phyloP scores from a whole-genome alignment of 2,329 filamentous ascomycete species.

The Xylariaceae sp. region DNA sequence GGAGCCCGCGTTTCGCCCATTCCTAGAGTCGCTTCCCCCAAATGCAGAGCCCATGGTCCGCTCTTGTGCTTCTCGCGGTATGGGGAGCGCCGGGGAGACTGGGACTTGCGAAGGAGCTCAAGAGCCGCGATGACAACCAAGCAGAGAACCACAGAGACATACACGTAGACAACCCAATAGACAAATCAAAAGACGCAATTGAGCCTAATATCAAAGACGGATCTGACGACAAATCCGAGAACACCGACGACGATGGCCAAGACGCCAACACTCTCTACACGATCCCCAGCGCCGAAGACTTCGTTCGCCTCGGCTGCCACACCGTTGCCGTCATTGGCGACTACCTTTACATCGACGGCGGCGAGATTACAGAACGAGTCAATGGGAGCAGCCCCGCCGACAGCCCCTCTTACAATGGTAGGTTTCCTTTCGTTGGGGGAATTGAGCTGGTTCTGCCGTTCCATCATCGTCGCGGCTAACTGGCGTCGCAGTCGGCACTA shows the following conservation, averaged over 20 bases:
- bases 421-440: not conserved
- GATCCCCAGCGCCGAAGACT: conserved; percentile 25
- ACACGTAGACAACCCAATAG: not conserved
- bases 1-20: conserved; percentile 18
- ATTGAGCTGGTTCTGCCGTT: not conserved
- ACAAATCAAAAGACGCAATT: not conserved
- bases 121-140: conserved; percentile 18
- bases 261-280: not conserved
- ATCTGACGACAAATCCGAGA: not conserved
- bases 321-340: conserved; percentile 34
- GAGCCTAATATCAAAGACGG: too few species aligned
- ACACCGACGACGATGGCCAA: not conserved
- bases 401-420: conserved; percentile 28
- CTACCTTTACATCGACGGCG: conserved; percentile 39
- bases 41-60: conserved; percentile 31
- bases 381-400: conserved; percentile 25
- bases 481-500: conserved; percentile 30
- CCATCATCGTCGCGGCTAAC: conserved; percentile 4
- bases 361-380: conserved; percentile 31
- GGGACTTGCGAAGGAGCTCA: conserved; percentile 20
- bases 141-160: not conserved
- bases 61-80: conserved; percentile 28
- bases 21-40: conserved; percentile 15
- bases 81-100: conserved; percentile 26
- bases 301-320: conserved; percentile 20